Evolutionary conservation across 768 basidiomycete genomes (phyloP).

Genomic region (Leccinum subgranulosum): DNA sequence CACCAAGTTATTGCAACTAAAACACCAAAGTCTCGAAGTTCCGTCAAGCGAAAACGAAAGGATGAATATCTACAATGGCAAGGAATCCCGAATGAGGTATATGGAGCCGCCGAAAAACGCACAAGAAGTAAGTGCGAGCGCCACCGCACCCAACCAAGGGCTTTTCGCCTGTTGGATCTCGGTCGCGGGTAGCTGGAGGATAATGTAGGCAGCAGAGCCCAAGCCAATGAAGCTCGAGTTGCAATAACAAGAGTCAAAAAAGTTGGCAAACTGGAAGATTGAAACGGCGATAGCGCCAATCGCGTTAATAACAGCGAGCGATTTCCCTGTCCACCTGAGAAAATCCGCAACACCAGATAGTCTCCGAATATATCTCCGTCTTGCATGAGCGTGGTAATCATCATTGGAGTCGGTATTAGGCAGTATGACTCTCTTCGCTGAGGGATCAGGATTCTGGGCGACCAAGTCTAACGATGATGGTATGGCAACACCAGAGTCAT

Average conservation of each 20-base stretch:
- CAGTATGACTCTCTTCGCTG: background rate
- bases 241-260: conserved; percentile 30
- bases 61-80: no score
- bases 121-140: no score
- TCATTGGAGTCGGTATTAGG: background rate
- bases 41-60: no score
- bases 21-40: no score
- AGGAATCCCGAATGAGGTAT: no score
- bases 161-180: conserved; percentile 27
- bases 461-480: background rate
- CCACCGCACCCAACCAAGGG: no score
- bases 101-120: no score
- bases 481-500: no score
- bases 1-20: no score
- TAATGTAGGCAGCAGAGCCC: conserved; percentile 26
- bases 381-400: background rate
- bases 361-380: background rate
- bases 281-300: conserved; percentile 22
- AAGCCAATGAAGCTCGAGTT: conserved; percentile 21
- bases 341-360: conserved; percentile 4
- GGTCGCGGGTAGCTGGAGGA: conserved; percentile 14
- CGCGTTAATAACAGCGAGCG: conserved; percentile 27
- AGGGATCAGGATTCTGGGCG: background rate
- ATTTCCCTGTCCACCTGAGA: conserved; percentile 27
- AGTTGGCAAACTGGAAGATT: conserved; percentile 26